Percentiles rank a stretch among this genome's conserved stretches.
Evolutionary conservation across 352 stramenopile species (phyloP).

Genomic region (Phytopythium litorale): DNA sequence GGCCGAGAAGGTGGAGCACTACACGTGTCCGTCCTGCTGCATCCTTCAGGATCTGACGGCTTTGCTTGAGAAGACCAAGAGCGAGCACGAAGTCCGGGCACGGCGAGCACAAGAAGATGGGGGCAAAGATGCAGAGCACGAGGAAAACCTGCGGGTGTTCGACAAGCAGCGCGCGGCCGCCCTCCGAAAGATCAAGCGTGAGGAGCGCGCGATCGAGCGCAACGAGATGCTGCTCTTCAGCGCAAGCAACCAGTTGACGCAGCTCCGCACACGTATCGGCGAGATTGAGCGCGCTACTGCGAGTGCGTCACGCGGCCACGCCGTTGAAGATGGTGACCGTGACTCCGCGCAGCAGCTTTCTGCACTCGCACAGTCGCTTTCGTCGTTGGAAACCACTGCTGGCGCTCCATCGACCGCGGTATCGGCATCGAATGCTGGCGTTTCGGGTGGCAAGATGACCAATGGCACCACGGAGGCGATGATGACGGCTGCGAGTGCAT

Average conservation of each 20-base stretch:
- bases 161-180: conserved; percentile 78
- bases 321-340: background rate
- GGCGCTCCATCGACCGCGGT: background rate
- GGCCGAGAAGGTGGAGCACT: conserved; percentile 94
- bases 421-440: background rate
- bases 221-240: conserved; percentile 75
- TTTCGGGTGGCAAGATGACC: too few species aligned
- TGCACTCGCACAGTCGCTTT: background rate
- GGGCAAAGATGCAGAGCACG: conserved; percentile 10
- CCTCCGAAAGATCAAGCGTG: conserved; percentile 75
- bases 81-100: conserved; percentile 74
- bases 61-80: conserved; percentile 46
- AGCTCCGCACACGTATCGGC: conserved; percentile 66
- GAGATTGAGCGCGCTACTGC: conserved; percentile 65
- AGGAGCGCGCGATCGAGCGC: conserved; percentile 81
- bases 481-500: background rate
- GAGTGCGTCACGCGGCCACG: conserved; percentile 24
- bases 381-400: background rate
- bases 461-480: background rate
- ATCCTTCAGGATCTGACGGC: conserved; percentile 84
- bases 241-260: conserved; percentile 78
- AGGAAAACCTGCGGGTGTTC: conserved; percentile 79
- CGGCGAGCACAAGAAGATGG: background rate
- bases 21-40: conserved; percentile 93
- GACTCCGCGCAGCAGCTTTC: background rate